These are phyloP conservation scores for Hortaea sp. DNA, from an alignment of 2,329 filamentous ascomycete genomes.

Conservation along the genomic window DNA sequence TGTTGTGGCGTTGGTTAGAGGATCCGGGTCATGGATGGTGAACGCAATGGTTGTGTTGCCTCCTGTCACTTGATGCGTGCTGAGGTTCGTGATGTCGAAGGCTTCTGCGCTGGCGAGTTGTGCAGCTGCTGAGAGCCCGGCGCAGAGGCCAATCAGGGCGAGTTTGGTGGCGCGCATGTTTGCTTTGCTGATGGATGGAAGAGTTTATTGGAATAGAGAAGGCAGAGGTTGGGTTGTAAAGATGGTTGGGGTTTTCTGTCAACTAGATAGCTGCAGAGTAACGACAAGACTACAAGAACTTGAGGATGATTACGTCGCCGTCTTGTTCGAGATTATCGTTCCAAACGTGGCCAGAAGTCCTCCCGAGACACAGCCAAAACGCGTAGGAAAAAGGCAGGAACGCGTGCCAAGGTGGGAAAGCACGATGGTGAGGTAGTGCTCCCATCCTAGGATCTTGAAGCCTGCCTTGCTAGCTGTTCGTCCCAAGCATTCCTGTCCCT, in stretches of 20 bases:
- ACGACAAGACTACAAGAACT: neutral
- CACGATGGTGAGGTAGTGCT: no score
- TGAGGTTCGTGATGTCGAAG: slow-evolving; percentile 13
- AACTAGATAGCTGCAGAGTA: no score
- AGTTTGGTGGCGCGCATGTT: neutral
- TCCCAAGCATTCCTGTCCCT: no score
- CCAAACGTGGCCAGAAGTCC: neutral
- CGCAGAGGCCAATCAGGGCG: neutral
- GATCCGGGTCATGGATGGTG: slow-evolving; percentile 20
- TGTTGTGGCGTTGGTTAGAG: slow-evolving; percentile 16
- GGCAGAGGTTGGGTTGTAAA: no score
- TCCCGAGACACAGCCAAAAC: neutral
- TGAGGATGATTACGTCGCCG: neutral
- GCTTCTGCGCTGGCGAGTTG: neutral
- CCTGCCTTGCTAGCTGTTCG: no score
- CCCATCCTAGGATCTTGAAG: no score
- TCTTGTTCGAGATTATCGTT: no score
- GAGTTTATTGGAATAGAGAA: no score
- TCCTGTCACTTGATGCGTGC: slow-evolving; percentile 7
- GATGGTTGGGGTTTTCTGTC: no score
- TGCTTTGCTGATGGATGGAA: neutral
- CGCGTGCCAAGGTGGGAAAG: neutral
- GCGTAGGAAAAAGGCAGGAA: neutral
- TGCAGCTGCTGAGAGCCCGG: neutral
- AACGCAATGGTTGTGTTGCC: slow-evolving; percentile 18